A percentile compares a stretch with the other conserved stretches of the same genome.
Conservation (phyloP, 257 asterid species). For the Lycium barbarum region DNA sequence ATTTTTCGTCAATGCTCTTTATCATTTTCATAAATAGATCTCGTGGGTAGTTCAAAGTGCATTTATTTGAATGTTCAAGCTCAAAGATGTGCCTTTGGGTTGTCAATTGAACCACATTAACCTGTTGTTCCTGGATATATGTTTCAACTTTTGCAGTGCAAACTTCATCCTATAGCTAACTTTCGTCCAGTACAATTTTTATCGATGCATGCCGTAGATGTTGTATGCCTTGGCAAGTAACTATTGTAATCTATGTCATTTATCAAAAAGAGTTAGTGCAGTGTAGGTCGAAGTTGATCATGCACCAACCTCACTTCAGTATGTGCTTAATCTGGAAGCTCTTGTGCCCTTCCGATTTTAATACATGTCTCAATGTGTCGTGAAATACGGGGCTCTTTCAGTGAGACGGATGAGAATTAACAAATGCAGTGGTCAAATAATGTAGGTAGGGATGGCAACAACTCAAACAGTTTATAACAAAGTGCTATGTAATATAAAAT, state of each 20-base stretch:
- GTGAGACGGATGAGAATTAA: not conserved
- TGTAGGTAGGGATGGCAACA: not conserved
- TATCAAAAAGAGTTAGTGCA: not conserved
- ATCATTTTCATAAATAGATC: conserved; percentile 5
- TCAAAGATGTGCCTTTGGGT: not conserved
- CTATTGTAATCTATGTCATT: not conserved
- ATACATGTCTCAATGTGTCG: not conserved
- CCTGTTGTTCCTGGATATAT: not conserved
- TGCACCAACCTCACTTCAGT: not conserved
- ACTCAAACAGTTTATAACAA: conserved; percentile 9
- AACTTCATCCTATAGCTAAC: not conserved
- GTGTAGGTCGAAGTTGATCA: conserved; percentile 1
- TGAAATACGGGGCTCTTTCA: not conserved
- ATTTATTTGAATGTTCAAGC: not conserved
- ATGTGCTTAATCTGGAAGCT: not conserved
- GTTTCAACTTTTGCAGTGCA: not conserved
- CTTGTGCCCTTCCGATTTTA: not conserved
- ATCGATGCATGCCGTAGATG: not conserved
- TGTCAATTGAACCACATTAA: not conserved
- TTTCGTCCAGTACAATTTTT: not conserved
- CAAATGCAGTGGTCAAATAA: not conserved
- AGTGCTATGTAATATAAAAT: not conserved
- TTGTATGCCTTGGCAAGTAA: conserved; percentile 17
- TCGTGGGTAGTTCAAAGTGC: not conserved
- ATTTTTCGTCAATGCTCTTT: not conserved